These are phyloP conservation scores for Furcasterigmium sp. DNA, from an alignment of 2,329 filamentous ascomycete species.

Conservation along the genomic window DNA sequence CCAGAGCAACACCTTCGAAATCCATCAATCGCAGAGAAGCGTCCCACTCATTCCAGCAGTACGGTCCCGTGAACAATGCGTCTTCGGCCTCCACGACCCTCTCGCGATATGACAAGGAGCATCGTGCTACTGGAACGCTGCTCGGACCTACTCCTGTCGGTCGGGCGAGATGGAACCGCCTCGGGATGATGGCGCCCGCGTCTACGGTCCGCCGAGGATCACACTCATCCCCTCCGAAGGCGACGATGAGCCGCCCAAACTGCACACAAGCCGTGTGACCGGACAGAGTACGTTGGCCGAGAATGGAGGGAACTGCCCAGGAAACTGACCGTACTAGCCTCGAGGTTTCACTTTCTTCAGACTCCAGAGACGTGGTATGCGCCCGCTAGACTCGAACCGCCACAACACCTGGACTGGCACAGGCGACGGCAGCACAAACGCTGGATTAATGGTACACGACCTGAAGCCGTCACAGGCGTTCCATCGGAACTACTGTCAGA, in stretches of 20 bases:
- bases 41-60: neutral
- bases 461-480: conserved; percentile 41
- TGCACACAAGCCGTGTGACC: conserved; percentile 10
- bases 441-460: conserved; percentile 47
- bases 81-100: conserved; percentile 4
- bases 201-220: conserved; percentile 12
- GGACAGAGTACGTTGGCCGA: conserved; percentile 5
- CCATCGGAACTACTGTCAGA: conserved; percentile 17
- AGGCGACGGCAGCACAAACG: conserved; percentile 27
- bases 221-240: conserved; percentile 10
- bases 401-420: conserved; percentile 5
- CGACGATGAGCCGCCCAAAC: conserved; percentile 9
- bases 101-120: conserved; percentile 10
- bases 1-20: too few species aligned
- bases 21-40: neutral
- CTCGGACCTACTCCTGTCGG: neutral
- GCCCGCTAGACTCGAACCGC: conserved; percentile 2
- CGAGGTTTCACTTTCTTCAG: conserved; percentile 6
- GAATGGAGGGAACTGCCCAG: neutral
- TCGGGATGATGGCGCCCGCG: conserved; percentile 10
- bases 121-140: neutral
- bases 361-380: conserved; percentile 5
- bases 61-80: conserved; percentile 5
- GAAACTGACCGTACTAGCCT: neutral
- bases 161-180: conserved; percentile 9